Conservation (phyloP, 2,329 filamentous ascomycete genomes). For the Paradendryphiella salina region DNA sequence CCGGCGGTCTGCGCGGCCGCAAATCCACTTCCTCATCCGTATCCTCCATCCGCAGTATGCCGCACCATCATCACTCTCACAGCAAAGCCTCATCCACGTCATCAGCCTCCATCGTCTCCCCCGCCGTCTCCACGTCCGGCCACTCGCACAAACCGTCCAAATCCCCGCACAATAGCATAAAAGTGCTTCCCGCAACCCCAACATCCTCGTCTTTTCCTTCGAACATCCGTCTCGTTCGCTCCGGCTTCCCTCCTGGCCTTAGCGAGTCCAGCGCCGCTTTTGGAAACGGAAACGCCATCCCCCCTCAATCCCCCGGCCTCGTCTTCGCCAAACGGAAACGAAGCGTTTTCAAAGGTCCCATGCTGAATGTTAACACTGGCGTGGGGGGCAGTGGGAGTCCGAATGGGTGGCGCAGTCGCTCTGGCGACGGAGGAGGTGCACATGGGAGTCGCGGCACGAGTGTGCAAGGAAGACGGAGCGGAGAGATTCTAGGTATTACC, state of each 20-base stretch:
- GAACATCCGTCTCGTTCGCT: constrained; percentile 79
- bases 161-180: constrained; percentile 84
- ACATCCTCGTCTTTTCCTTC: constrained; percentile 73
- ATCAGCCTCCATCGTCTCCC: constrained; percentile 65
- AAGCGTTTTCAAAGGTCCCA: constrained; percentile 80
- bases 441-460: constrained; percentile 54
- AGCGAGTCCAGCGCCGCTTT: constrained; percentile 49
- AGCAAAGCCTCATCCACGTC: constrained; percentile 95
- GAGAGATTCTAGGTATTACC: constrained; percentile 68
- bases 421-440: constrained; percentile 14
- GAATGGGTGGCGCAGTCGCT: constrained; percentile 4
- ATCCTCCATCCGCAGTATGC: constrained; percentile 85
- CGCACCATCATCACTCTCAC: constrained; percentile 75
- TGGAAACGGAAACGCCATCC: constrained; percentile 59
- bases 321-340: constrained; percentile 82
- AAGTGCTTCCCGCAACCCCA: constrained; percentile 91
- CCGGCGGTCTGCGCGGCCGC: constrained; percentile 79
- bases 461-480: constrained; percentile 68
- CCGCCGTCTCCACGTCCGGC: constrained; percentile 55
- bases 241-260: constrained; percentile 45
- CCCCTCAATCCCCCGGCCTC: constrained; percentile 56
- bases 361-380: constrained; percentile 55
- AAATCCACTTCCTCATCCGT: constrained; percentile 97
- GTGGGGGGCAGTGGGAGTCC: background rate
- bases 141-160: constrained; percentile 66